These are phyloP conservation scores for Fusarium pseudocircinatum DNA, from an alignment of 2,329 filamentous ascomycete species.

Conservation along the genomic window DNA sequence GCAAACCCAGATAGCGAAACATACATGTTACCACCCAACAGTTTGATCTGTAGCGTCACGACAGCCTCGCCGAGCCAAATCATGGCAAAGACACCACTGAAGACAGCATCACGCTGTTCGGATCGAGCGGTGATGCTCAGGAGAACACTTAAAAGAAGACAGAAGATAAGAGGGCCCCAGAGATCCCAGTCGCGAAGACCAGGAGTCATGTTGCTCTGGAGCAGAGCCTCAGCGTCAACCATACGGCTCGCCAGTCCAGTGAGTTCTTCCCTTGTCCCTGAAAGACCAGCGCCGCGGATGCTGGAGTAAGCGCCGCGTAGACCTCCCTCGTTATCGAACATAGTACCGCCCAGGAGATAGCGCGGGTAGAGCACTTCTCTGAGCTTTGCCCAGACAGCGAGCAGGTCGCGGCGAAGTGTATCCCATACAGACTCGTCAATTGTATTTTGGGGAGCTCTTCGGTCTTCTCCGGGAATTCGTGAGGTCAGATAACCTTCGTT, in stretches of 20 bases:
- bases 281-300: conserved; percentile 66
- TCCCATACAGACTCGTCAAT: conserved; percentile 98
- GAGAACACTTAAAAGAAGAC: conserved; percentile 85
- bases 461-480: conserved; percentile 91
- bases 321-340: conserved; percentile 65
- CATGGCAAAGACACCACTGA: conserved; percentile 95
- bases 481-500: conserved; percentile 88
- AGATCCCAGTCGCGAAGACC: conserved; percentile 97
- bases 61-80: conserved; percentile 97
- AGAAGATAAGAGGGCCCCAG: conserved; percentile 97
- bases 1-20: conserved; percentile 49
- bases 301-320: conserved; percentile 71
- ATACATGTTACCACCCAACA: conserved; percentile 96
- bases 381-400: conserved; percentile 98
- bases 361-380: conserved; percentile 95
- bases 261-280: conserved; percentile 70
- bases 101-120: conserved; percentile 87
- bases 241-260: conserved; percentile 69
- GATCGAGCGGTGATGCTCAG: conserved; percentile 82
- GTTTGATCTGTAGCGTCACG: conserved; percentile 97
- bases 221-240: conserved; percentile 69
- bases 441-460: conserved; percentile 87
- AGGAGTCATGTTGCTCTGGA: conserved; percentile 82
- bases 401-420: conserved; percentile 89
- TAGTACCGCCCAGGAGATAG: conserved; percentile 81